phyloP scores from a whole-genome alignment of 148 eudicot genomes.

The Suaeda aralocaspica region DNA sequence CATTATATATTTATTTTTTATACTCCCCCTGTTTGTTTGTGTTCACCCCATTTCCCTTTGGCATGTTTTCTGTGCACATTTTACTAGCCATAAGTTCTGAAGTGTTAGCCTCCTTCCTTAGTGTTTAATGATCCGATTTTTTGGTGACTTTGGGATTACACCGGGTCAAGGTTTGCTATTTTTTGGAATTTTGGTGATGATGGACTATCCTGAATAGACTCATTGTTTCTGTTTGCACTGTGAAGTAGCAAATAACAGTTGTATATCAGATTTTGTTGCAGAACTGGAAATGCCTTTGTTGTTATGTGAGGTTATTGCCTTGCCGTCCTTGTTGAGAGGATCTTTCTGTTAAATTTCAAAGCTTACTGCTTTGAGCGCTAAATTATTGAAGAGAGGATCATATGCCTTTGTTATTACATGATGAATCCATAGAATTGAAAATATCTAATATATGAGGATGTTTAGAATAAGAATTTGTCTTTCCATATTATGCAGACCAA shows the following conservation, averaged over 20 bases:
- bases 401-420: neutral
- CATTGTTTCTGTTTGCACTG: neutral
- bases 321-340: neutral
- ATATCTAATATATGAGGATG: too few relatives aligned
- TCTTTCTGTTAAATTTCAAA: neutral
- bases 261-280: neutral
- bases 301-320: neutral
- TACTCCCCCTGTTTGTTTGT: neutral
- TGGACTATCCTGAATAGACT: neutral
- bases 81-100: neutral
- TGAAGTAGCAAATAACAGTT: neutral
- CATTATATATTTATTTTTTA: neutral
- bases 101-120: neutral
- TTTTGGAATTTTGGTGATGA: neutral
- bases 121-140: too few relatives aligned
- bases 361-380: neutral
- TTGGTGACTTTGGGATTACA: neutral
- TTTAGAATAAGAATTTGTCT: neutral
- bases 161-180: neutral
- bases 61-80: too few relatives aligned
- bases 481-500: slow-evolving; percentile 37
- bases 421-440: neutral
- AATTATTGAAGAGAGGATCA: neutral
- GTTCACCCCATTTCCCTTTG: too few relatives aligned
- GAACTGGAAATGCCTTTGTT: neutral